A percentile compares a stretch with the other conserved stretches of the same genome.
Evolutionary conservation across 2,329 filamentous ascomycete genomes (phyloP).

Genomic region (Trichoderma sp.): DNA sequence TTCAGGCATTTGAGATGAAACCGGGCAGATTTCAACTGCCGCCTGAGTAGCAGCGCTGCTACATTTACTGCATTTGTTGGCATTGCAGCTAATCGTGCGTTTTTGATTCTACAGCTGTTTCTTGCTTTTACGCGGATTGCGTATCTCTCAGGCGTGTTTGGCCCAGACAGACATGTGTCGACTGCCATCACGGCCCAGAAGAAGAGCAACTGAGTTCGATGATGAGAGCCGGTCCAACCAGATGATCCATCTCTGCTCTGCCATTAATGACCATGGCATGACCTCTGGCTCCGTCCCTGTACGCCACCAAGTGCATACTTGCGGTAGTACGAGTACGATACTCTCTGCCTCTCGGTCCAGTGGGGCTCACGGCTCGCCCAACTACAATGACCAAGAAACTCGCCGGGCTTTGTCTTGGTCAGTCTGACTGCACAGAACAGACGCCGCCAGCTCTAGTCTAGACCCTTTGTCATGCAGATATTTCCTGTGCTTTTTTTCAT

Average conservation of each 20-base stretch:
- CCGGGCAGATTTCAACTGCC: not conserved
- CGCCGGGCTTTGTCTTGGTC: not conserved
- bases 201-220: conserved; percentile 6
- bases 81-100: conserved; percentile 6
- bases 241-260: not conserved
- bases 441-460: not conserved
- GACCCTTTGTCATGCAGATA: not conserved
- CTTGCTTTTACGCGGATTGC: conserved; percentile 55
- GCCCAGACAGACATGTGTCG: conserved; percentile 37
- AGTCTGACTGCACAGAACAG: not conserved
- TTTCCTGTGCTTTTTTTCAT: not conserved
- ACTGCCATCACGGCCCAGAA: not conserved
- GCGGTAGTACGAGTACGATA: not conserved
- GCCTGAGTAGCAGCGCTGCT: not conserved
- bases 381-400: not conserved
- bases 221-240: not conserved
- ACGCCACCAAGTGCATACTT: not conserved
- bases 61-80: not conserved
- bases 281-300: not conserved
- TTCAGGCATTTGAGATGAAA: not conserved
- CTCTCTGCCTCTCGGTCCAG: not conserved
- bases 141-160: conserved; percentile 61
- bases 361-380: not conserved
- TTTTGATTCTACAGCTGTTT: conserved; percentile 40
- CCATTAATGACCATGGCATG: not conserved